Evolutionary conservation across 148 eudicot genomes (phyloP).

Genomic region (Mesembryanthemum crystallinum): DNA sequence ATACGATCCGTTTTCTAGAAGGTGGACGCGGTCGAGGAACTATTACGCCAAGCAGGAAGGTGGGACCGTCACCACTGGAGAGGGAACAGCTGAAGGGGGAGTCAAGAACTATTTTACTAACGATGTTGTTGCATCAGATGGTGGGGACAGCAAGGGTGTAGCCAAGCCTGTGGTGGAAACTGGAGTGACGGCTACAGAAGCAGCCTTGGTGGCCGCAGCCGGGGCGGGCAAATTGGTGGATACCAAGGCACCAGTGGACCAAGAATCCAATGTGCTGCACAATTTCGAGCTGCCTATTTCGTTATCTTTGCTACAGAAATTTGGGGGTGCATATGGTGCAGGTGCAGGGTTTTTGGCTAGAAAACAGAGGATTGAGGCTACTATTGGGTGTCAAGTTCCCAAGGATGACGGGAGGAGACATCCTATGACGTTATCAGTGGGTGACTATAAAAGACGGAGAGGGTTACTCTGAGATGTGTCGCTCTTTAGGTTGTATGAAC

Average conservation of each 20-base stretch:
- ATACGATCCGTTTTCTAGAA: slow-evolving; percentile 88
- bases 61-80: slow-evolving; percentile 29
- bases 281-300: slow-evolving; percentile 73
- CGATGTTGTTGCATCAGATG: slow-evolving; percentile 14
- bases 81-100: neutral
- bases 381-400: slow-evolving; percentile 65
- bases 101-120: neutral
- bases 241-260: slow-evolving; percentile 73
- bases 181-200: slow-evolving; percentile 51
- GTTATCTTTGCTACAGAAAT: slow-evolving; percentile 51
- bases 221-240: slow-evolving; percentile 87
- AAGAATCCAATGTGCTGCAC: slow-evolving; percentile 60
- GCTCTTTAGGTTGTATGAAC: too few relatives aligned
- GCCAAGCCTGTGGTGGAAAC: slow-evolving; percentile 20
- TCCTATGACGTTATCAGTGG: slow-evolving; percentile 68
- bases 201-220: slow-evolving; percentile 77
- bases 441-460: slow-evolving; percentile 87
- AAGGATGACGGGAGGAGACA: slow-evolving; percentile 78
- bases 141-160: slow-evolving; percentile 12
- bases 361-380: slow-evolving; percentile 83
- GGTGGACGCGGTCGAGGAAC: slow-evolving; percentile 91
- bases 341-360: slow-evolving; percentile 69
- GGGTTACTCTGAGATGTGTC: slow-evolving; percentile 55
- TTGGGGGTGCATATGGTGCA: slow-evolving; percentile 70
- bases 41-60: slow-evolving; percentile 52